Evolutionary conservation across 495 filamentous ascomycete species (phyloP).

Genomic region (Penicillium cinerascens): DNA sequence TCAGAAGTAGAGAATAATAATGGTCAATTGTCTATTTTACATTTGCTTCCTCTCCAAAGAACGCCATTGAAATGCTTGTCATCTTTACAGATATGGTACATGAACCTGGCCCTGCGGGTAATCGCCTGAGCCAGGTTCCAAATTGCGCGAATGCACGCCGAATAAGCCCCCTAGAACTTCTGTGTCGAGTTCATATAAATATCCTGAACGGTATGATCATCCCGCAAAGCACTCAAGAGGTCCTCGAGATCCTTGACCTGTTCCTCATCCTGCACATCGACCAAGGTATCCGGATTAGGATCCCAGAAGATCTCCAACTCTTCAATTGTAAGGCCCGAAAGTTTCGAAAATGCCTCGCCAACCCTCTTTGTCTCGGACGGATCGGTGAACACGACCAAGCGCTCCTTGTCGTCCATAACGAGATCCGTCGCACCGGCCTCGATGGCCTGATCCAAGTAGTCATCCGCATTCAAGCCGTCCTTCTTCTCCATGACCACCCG

Average conservation of each 20-base stretch:
- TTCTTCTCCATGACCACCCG: conserved; percentile 63
- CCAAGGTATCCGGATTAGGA: conserved; percentile 73
- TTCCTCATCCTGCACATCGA: conserved; percentile 48
- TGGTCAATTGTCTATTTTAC: not conserved
- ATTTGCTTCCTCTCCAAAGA: not conserved
- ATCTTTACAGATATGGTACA: conserved; percentile 25
- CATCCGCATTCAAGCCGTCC: conserved; percentile 61
- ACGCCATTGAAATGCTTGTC: conserved; percentile 19
- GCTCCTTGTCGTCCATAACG: conserved; percentile 63
- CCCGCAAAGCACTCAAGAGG: conserved; percentile 38
- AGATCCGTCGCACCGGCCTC: conserved; percentile 85
- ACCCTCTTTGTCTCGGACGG: conserved; percentile 64
- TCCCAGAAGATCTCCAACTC: conserved; percentile 81
- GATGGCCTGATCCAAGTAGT: conserved; percentile 76
- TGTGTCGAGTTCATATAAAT: conserved; percentile 60
- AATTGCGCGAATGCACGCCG: not conserved
- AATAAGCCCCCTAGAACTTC: conserved; percentile 18
- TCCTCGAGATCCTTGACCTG: conserved; percentile 54
- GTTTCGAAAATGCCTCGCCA: conserved; percentile 55
- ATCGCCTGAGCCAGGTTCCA: not conserved
- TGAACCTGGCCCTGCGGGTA: not conserved
- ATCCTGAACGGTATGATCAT: conserved; percentile 62
- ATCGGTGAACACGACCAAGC: conserved; percentile 71
- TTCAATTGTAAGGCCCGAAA: conserved; percentile 59
- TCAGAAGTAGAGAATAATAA: not conserved